Percentiles rank a stretch among this genome's conserved stretches.
Evolutionary conservation across 148 eudicot genomes (phyloP).

Genomic region (Amaranthus cruentus): DNA sequence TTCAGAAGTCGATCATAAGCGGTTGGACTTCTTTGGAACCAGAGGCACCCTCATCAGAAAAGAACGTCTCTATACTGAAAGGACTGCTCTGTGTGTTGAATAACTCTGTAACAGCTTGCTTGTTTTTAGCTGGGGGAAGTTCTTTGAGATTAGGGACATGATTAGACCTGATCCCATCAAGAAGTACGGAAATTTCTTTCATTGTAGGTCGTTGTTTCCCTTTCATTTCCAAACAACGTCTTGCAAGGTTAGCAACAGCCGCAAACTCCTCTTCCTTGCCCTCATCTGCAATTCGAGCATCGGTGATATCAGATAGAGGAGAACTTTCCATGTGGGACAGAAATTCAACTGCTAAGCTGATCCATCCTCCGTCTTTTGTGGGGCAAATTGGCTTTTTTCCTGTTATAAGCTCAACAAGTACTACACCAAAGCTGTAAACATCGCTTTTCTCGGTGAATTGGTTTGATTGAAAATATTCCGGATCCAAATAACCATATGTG

Average conservation of each 20-base stretch:
- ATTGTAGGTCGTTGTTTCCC: slow-evolving; percentile 29
- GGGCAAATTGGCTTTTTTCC: slow-evolving; percentile 22
- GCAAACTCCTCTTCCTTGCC: slow-evolving; percentile 26
- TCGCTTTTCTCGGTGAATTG: slow-evolving; percentile 31
- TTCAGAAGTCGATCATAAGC: too few species aligned
- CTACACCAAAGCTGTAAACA: slow-evolving; percentile 28
- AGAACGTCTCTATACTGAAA: neutral
- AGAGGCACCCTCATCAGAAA: neutral
- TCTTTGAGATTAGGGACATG: neutral
- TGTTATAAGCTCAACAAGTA: slow-evolving; percentile 29
- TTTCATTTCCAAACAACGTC: slow-evolving; percentile 19
- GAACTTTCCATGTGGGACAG: slow-evolving; percentile 23
- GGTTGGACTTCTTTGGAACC: neutral
- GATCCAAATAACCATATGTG: slow-evolving; percentile 28
- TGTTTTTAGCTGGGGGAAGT: neutral
- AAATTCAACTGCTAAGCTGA: slow-evolving; percentile 21
- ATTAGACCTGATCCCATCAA: slow-evolving; percentile 23
- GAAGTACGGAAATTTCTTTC: slow-evolving; percentile 18
- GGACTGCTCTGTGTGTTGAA: neutral
- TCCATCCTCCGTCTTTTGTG: slow-evolving; percentile 22
- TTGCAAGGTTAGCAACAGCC: slow-evolving; percentile 24
- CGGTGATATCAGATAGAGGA: slow-evolving; percentile 16
- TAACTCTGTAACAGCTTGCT: neutral
- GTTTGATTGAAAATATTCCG: slow-evolving; percentile 30
- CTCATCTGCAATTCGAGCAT: slow-evolving; percentile 17